Base-by-base conservation (phyloP, 768 basidiomycete genomes). In the Pleurotus platypus region DNA sequence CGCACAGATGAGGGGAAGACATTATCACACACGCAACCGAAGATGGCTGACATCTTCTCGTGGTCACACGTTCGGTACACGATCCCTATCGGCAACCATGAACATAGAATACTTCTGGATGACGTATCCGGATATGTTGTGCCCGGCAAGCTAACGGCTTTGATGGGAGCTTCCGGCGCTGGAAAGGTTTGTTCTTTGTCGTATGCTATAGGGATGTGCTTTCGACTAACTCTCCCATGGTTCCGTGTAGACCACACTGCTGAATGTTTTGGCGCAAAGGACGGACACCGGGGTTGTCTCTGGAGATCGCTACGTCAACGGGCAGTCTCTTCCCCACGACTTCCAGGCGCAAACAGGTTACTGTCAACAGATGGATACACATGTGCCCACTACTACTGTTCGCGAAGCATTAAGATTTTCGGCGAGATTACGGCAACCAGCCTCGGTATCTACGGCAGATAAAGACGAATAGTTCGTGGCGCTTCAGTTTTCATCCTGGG, bases 341-440 rank as follows among this genome's bases (percentile, higher is more conserved):
- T 88, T 86, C 61, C 78, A 80, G 62, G 75, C 87, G 57, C 85
- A 87, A 73, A 87, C 84, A 57, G 92, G 90, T 0, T 94, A 92
- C 64, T 90, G 87, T 57, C 92, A 94, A 64, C 93, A 96, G 65
- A 82, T 82, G 78, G 91, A 92, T 63, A 87, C 84, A 0, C 93
- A 94, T 70, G 78, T 87, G n/a, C 80, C 83, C 24, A 83, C 85
- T 5, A 71, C 83, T 1, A 94, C 90, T 6, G 90, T 94, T 12
- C 81, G 90, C 22, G 90, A 94, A 64, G 89, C 92, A 0, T 72
- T 94, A 9, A 69, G 82, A 37, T 88, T 91, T 70, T 92, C 90
- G 1, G 92, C 92, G 2, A 82, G 79, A 51, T 75, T 94, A 30
- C 86, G 92, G 27, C 92, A 92, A 66, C 90, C 89, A 0, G 66